phyloP scores from a whole-genome alignment of 2,329 filamentous ascomycete genomes.

The Talaromyces sp. region DNA sequence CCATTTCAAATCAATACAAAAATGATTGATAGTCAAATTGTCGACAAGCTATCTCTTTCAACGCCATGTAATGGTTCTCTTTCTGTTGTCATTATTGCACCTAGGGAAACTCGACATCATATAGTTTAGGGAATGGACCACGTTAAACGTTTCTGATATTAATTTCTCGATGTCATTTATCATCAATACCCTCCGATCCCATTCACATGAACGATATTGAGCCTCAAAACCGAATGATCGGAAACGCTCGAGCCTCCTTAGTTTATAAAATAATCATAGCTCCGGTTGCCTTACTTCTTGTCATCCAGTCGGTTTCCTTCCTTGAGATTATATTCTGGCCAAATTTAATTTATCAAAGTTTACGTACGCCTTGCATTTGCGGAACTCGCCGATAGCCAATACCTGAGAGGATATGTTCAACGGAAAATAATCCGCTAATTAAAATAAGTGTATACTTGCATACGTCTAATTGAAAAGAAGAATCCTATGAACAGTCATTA shows the following conservation, averaged over 20 bases:
- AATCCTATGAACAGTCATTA: neutral
- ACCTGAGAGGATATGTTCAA: neutral
- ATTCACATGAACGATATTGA: neutral
- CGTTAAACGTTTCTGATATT: neutral
- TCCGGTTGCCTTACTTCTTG: neutral
- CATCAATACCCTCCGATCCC: neutral
- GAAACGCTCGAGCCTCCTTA: neutral
- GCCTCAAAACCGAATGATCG: neutral
- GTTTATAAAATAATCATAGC: neutral
- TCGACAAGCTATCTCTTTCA: neutral
- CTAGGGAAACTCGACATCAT: neutral
- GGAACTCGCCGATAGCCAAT: neutral
- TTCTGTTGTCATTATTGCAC: neutral
- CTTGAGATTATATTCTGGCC: neutral
- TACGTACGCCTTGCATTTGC: neutral
- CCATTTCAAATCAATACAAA: neutral
- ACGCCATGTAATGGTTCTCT: neutral
- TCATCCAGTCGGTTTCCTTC: neutral
- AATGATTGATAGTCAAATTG: neutral
- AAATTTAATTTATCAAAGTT: neutral
- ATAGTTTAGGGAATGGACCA: neutral
- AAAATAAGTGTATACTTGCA: neutral
- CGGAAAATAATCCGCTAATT: neutral
- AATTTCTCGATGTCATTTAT: neutral
- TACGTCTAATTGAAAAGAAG: neutral